Base-by-base conservation (phyloP, 1,139 yeast species). In the Hyphopichia wangnamkhiaoensis region DNA sequence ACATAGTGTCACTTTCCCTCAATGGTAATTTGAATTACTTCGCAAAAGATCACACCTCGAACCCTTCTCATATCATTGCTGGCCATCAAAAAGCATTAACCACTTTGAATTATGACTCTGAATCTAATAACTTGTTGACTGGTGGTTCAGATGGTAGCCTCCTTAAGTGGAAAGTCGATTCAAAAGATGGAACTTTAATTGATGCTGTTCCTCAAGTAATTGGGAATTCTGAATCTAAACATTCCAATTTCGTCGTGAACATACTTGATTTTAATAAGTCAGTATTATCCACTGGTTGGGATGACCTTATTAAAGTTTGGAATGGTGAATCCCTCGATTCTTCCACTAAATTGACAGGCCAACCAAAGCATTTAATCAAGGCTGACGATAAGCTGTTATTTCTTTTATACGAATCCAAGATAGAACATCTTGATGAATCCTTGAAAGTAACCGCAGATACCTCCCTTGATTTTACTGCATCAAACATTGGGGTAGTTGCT, bases 21-120 rank as follows among this genome's bases (percentile, higher is more conserved):
- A 75, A 79, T 46, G 98, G 98, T 13, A 75, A 82, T 46, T 64
- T 93, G 52, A 80, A 82, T 59, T 77, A 75, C 52, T 81, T 84
- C 53, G 53, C 59, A n/a, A 45, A 56, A 18, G 63, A 58, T 27
- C 65, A 59, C 13, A 49, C 67, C 3, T 68, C 65, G 3, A 47
- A 56, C 2, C 79, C 84, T 1, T 63, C 68, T 1, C 63, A 63
- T 41, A 64, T 71, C 0, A 61, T 90, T 15, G 58, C 66, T 38
- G 97, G 98, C 15, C 98, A 93, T 54, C 96, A 90, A 59, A 80
- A 81, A 50, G 75, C 90, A 15, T 76, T 93, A 41, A 87, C 96
- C 1, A 59, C 77, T 1, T 54, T 69, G 4, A 53, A 55, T 3
- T 48, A 52, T 10, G 54, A 60, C 1, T 59, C 52, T 2, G 52